Evolutionary conservation across 306 rosid species (phyloP).

Genomic region (Lotus japonicus): DNA sequence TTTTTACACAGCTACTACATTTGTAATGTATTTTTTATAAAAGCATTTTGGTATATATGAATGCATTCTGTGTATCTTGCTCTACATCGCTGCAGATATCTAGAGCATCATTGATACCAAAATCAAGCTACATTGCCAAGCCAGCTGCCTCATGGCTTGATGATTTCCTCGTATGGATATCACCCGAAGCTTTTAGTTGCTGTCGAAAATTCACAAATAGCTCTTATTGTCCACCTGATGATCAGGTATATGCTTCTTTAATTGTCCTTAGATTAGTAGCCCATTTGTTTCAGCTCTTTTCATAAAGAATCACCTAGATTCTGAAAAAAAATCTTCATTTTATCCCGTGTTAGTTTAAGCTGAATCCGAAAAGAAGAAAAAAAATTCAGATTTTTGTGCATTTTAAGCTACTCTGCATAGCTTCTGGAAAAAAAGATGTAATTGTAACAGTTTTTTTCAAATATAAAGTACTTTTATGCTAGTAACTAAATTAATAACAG

Average conservation of each 20-base stretch:
- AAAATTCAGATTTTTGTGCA: too few species aligned
- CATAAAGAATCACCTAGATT: too few species aligned
- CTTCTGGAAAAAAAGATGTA: too few species aligned
- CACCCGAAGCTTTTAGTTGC: slow-evolving; percentile 99
- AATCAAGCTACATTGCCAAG: slow-evolving; percentile 83
- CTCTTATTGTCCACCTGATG: slow-evolving; percentile 96
- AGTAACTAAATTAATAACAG: too few species aligned
- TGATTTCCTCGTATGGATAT: slow-evolving; percentile 96
- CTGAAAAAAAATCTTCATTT: too few species aligned
- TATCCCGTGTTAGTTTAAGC: too few species aligned
- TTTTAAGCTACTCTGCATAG: too few species aligned
- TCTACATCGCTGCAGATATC: slow-evolving; percentile 55
- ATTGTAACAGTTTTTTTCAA: too few species aligned
- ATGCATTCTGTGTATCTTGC: slow-evolving; percentile 10
- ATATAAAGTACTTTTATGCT: too few species aligned
- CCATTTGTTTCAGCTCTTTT: too few species aligned
- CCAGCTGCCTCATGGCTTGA: slow-evolving; percentile 99
- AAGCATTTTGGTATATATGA: slow-evolving; percentile 1
- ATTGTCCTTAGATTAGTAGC: background rate
- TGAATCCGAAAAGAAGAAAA: too few species aligned
- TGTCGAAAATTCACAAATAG: slow-evolving; percentile 83
- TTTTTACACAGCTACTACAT: background rate
- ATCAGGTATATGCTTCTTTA: slow-evolving; percentile 58
- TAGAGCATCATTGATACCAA: slow-evolving; percentile 69
- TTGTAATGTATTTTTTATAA: background rate